A percentile compares a stretch with the other conserved stretches of the same genome.
phyloP scores from a whole-genome alignment of 345 rosid genomes.

The Eucalyptus cloeziana region DNA sequence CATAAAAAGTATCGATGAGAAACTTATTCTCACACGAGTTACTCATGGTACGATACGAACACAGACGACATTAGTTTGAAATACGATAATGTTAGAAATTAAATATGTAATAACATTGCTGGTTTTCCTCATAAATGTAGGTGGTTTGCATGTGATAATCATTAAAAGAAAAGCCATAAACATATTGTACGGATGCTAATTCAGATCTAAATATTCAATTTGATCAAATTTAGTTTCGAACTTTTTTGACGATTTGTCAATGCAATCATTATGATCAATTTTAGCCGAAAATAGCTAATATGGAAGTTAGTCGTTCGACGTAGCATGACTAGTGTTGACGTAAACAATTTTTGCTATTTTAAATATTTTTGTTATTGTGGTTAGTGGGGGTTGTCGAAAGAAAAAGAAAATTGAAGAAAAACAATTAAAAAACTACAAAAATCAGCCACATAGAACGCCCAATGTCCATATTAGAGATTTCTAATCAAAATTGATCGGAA shows the following conservation, averaged over 20 bases:
- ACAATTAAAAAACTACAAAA: background rate
- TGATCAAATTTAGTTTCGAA: rapidly evolving
- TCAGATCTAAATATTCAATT: rapidly evolving
- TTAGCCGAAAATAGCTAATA: rapidly evolving
- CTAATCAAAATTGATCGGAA: rapidly evolving
- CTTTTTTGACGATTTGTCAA: rapidly evolving
- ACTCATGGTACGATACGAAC: background rate
- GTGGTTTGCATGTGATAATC: background rate
- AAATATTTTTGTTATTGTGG: background rate
- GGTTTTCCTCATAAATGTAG: background rate
- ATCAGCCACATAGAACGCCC: rapidly evolving
- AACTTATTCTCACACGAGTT: background rate
- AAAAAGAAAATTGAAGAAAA: background rate
- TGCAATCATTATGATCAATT: rapidly evolving
- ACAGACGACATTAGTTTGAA: background rate
- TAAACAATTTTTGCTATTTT: rapidly evolving
- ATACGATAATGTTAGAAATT: background rate
- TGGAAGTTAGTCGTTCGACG: rapidly evolving
- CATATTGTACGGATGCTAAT: rapidly evolving
- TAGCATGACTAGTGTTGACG: rapidly evolving
- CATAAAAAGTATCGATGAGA: background rate
- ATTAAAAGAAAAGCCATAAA: background rate
- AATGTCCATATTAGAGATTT: rapidly evolving
- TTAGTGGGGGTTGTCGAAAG: rapidly evolving
- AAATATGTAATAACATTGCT: background rate